Evolutionary conservation across 345 rosid species (phyloP), one percentile per base, ranked within the genome.

Genomic region (Aegle marmelos): DNA sequence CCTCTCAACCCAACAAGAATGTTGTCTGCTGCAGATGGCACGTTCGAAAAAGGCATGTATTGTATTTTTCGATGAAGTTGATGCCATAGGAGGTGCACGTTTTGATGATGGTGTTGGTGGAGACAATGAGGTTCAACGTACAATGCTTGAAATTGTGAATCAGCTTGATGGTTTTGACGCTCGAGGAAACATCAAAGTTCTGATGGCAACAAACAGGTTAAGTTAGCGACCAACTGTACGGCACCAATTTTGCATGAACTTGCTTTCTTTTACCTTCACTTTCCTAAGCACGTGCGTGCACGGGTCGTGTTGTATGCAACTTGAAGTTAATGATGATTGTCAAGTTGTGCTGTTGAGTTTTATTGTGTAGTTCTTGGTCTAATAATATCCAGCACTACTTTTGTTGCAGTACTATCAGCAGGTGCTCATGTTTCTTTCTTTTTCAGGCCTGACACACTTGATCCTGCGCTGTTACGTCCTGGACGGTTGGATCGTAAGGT

Each of bases 151-250:
- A 85, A 92, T 94, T 58, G 98, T 65, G 69, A 65, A 65, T 34
- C 69, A 65, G 25, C 69, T 65, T 65, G 69, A 65, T 65, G 69
- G 69, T 8, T 93, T 93, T 72, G 95, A 93, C 48, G 94, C 99
- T 33, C 93, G 97, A 53, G 99, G 98, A 73, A 95, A 95, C 84
- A 95, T 95, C 81, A 93, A 95, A 85, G 99, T 95, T 24, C 86
- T 95, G 16, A 95, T 95, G 99, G 99, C 99, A 62, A 95, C 99
- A 31, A 95, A 95, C 86, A 93, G 99, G 99, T 93, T 6, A 57
- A 76, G 14, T 68, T 66, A 13, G 72, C 72, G 50, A 10, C 4
- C 41, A 30, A 7, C 4, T 13, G 31, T 28, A 30, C 17, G 39
- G 0, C 14, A 21, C 27, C 22, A 27, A 27, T 28, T 74, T 13